Base-by-base conservation (phyloP, 2,329 filamentous ascomycete species). In the Colletotrichum gigasporum region DNA sequence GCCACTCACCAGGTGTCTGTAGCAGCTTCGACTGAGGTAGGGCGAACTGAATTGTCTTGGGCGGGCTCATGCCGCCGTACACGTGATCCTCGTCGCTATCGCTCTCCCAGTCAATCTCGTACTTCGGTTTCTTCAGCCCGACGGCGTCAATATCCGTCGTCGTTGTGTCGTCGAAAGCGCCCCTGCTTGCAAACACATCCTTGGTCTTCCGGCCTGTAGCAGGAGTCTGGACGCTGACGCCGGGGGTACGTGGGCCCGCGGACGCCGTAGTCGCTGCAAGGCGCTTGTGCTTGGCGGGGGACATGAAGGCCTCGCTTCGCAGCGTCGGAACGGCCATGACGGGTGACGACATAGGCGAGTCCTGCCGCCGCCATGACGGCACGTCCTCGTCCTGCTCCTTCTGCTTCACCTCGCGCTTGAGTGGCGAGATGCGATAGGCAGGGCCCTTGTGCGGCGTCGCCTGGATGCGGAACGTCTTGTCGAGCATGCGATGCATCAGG, bases 391-490 rank as follows among this genome's bases (percentile, higher is more conserved):
- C 68, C 30, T 76, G 72, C 1, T 71, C 69, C 24, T 68, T 68
- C 1, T 67, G 68, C 50, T 68, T 72, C 2, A 63, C 69, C 22
- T 74, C 73, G 35, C 70, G 72, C 64, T 82, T 83, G 55, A 83
- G 73, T 2, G 83, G 83, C 7, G 82, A 84, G 42, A 82, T 75
- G 34, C 79, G 80, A 30, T 76, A 71, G 3, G 77, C 69, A 3
- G 75, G 73, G 4, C 69, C 71, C 71, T 89, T 90, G 69, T 96
- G 90, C 0, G 96, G 96, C 9, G 96, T 99, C 5, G 95, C 93
- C 77, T 96, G 93, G 22, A 99, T 85, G 30, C 95, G 92, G 80
- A 97, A 99, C 62, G 92, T 97, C 79, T 96, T 97, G 82, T 98
- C 94, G 5, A 97, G 87, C n/a, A 98, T 85, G 63, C 91, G 92